phyloP scores from a whole-genome alignment of 306 rosid genomes.

The Cicer chorassanicum region DNA sequence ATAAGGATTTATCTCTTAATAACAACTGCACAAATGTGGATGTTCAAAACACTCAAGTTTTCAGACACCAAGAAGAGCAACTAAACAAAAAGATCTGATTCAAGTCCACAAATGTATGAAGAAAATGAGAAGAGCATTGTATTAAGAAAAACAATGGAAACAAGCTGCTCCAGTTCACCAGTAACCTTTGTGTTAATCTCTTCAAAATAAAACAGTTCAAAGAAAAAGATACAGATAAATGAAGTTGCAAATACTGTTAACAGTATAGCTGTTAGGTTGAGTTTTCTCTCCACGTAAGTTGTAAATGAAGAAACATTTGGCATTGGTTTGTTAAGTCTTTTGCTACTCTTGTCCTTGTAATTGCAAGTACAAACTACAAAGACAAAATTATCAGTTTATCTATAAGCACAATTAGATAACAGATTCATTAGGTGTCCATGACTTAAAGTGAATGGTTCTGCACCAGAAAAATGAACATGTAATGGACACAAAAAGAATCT shows the following conservation, averaged over 20 bases:
- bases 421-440: slow-evolving; percentile 27
- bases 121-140: slow-evolving; percentile 43
- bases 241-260: slow-evolving; percentile 35
- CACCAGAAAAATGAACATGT: slow-evolving; percentile 29
- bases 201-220: slow-evolving; percentile 37
- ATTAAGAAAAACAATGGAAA: slow-evolving; percentile 30
- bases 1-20: slow-evolving; percentile 41
- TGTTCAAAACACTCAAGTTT: slow-evolving; percentile 41
- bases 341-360: slow-evolving; percentile 32
- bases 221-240: slow-evolving; percentile 28
- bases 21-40: slow-evolving; percentile 48
- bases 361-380: slow-evolving; percentile 42
- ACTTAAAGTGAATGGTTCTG: slow-evolving; percentile 32
- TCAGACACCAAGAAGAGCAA: slow-evolving; percentile 44
- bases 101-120: slow-evolving; percentile 39
- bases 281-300: slow-evolving; percentile 30
- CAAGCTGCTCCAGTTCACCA: slow-evolving; percentile 29
- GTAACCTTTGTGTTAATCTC: slow-evolving; percentile 42
- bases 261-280: slow-evolving; percentile 12
- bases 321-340: slow-evolving; percentile 34
- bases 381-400: slow-evolving; percentile 29
- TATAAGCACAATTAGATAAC: slow-evolving; percentile 13
- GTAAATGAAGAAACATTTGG: slow-evolving; percentile 34
- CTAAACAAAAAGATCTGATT: slow-evolving; percentile 35
- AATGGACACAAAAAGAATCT: slow-evolving; percentile 36